phyloP scores from a whole-genome alignment of 169 alveolate species.

The Pseudocohnilembus persalinus region DNA sequence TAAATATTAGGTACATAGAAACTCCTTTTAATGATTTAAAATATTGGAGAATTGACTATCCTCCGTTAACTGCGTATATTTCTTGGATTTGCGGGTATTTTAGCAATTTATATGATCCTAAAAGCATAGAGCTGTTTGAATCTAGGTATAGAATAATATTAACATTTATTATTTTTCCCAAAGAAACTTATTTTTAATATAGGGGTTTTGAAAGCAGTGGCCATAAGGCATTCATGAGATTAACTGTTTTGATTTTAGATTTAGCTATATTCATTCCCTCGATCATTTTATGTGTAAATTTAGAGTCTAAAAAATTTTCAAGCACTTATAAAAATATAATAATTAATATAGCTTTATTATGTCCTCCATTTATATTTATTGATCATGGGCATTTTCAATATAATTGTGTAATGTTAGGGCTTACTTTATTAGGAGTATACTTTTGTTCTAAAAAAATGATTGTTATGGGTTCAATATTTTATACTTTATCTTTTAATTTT shows the following conservation, averaged over 20 bases:
- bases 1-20: slow-evolving; percentile 32
- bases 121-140: neutral
- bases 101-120: slow-evolving; percentile 55
- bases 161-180: neutral
- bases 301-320: slow-evolving; percentile 31
- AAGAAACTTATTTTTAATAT: slow-evolving; percentile 52
- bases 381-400: slow-evolving; percentile 93
- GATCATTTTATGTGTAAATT: slow-evolving; percentile 13
- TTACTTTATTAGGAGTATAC: slow-evolving; percentile 76
- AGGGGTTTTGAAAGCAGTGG: slow-evolving; percentile 80
- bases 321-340: slow-evolving; percentile 25
- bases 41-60: slow-evolving; percentile 92
- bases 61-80: slow-evolving; percentile 92
- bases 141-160: neutral
- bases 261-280: slow-evolving; percentile 74
- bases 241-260: slow-evolving; percentile 86
- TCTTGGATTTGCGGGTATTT: slow-evolving; percentile 70
- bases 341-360: slow-evolving; percentile 48
- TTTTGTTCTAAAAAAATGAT: slow-evolving; percentile 49
- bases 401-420: slow-evolving; percentile 88
- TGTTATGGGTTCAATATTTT: slow-evolving; percentile 58
- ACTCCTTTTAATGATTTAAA: slow-evolving; percentile 65
- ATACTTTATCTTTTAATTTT: slow-evolving; percentile 78
- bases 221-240: slow-evolving; percentile 84
- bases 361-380: slow-evolving; percentile 79